A percentile compares a stretch with the other conserved stretches of the same genome.
Conservation (phyloP, 2,329 filamentous ascomycete species). For the Colletotrichum liriopes region DNA sequence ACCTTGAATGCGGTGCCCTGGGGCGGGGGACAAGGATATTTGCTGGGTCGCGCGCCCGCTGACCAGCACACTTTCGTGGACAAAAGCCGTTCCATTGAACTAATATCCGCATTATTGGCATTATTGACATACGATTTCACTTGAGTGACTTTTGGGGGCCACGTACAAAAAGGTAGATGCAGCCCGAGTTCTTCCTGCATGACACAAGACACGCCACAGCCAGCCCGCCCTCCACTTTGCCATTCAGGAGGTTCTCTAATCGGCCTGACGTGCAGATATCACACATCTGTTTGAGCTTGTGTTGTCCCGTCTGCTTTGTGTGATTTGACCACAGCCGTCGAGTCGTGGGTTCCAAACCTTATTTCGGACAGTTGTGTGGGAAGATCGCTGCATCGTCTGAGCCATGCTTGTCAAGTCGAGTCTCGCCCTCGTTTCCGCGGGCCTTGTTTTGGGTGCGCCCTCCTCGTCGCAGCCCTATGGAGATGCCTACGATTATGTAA, state of each 20-base stretch:
- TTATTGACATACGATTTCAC: neutral
- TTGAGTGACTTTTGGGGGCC: constrained; percentile 10
- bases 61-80: constrained; percentile 12
- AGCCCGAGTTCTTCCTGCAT: constrained; percentile 3
- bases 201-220: neutral
- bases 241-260: constrained; percentile 4
- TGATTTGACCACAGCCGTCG: neutral
- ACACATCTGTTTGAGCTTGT: constrained; percentile 2
- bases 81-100: neutral
- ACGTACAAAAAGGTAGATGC: constrained; percentile 34
- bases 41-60: constrained; percentile 18
- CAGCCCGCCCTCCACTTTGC: neutral
- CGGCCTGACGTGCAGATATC: constrained; percentile 37
- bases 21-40: constrained; percentile 29
- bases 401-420: constrained; percentile 40
- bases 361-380: neutral
- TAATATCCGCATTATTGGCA: constrained; percentile 18
- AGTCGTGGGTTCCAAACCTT: constrained; percentile 14
- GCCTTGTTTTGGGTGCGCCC: constrained; percentile 24
- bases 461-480: constrained; percentile 18
- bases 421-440: constrained; percentile 33
- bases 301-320: neutral
- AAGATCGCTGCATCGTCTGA: constrained; percentile 25
- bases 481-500: constrained; percentile 42
- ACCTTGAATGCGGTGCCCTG: constrained; percentile 22